Base-by-base conservation (phyloP, 2,329 filamentous ascomycete species). In the Arthroderma sp. region DNA sequence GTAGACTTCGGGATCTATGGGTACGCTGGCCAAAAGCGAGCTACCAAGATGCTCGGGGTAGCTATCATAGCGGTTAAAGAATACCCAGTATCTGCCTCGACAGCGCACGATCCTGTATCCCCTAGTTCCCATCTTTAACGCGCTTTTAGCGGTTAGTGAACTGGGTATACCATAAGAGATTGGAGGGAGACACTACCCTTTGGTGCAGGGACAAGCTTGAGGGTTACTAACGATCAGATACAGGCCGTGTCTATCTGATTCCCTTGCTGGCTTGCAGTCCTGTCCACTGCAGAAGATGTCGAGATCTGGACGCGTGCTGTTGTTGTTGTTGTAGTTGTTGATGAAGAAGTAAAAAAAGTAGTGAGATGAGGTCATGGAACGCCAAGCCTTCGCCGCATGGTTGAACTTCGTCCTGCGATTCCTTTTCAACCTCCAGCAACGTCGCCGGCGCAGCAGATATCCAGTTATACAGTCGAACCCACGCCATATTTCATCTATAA, bases 41-140 rank as follows among this genome's bases (percentile, higher is more conserved):
- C 8, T n/a, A 15, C 53, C 53, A 3, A 55, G 19, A n/a, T 37
- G 6, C 8, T 28, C 21, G 9, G 53, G 53, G 21, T 55, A 55
- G 53, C 53, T 55, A 15, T 55, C 53, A 7, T 23, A 41, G 53
- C 41, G 53, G 37, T 55, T 55, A 35, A 41, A 55, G 11, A 41
- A 55, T 2, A 41, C 21, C n/a, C 19, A 55, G 53, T 55, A 56
- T 38, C 44, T 49, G 9, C 55, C 55, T 4, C n/a, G 21, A 51
- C 52, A 38, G 55, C 41, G 55, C 17, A 56, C 33, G 21, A 56
- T 38, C 23, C 25, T 37, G 17, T 51, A 33, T 6, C 39, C 39
- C 15, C 55, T 51, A 28, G 55, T 49, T 21, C 55, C 43, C 43
- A 44, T 56, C 21, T 5, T 25, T 19, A 25, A 1, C 39, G 39